Conservation (phyloP, 345 rosid genomes). For the Pelargonium nanum region DNA sequence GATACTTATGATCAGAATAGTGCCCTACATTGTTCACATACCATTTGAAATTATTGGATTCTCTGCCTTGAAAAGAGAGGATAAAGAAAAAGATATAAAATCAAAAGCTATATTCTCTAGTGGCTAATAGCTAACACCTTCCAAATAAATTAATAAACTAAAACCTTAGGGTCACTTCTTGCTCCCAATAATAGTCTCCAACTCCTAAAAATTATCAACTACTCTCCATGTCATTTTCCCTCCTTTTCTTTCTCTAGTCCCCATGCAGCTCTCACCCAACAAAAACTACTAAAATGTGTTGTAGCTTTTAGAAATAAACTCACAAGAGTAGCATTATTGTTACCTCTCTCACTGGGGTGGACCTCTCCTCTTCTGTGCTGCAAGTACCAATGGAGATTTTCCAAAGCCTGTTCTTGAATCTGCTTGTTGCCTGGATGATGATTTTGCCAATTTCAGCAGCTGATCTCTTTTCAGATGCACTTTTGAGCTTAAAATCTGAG, state of each 20-base stretch:
- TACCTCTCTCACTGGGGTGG: conserved; percentile 2
- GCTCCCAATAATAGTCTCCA: conserved; percentile 27
- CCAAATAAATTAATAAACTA: conserved; percentile 16
- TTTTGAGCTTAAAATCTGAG: conserved; percentile 62
- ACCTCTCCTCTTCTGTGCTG: conserved; percentile 15
- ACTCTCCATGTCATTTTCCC: conserved; percentile 12
- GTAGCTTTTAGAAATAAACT: background rate
- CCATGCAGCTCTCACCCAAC: conserved; percentile 43
- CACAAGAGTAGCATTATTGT: background rate
- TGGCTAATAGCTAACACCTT: conserved; percentile 45
- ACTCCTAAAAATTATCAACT: background rate
- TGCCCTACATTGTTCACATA: conserved; percentile 8
- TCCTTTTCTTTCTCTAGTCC: conserved; percentile 42
- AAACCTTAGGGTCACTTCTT: conserved; percentile 25
- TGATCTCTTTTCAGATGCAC: conserved; percentile 60
- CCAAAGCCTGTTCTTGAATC: conserved; percentile 19
- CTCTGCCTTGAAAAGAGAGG: conserved; percentile 18
- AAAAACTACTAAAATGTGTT: conserved; percentile 1
- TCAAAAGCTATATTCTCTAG: conserved; percentile 17
- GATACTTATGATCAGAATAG: conserved; percentile 8
- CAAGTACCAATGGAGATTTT: conserved; percentile 52
- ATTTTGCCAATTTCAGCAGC: conserved; percentile 15
- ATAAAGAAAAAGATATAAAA: conserved; percentile 13
- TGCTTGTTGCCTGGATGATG: conserved; percentile 20
- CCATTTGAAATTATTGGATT: conserved; percentile 18